Evolutionary conservation across 2,329 filamentous ascomycete species (phyloP), one percentile per base, ranked within the genome.

Genomic region (Verticillium albo-atrum): DNA sequence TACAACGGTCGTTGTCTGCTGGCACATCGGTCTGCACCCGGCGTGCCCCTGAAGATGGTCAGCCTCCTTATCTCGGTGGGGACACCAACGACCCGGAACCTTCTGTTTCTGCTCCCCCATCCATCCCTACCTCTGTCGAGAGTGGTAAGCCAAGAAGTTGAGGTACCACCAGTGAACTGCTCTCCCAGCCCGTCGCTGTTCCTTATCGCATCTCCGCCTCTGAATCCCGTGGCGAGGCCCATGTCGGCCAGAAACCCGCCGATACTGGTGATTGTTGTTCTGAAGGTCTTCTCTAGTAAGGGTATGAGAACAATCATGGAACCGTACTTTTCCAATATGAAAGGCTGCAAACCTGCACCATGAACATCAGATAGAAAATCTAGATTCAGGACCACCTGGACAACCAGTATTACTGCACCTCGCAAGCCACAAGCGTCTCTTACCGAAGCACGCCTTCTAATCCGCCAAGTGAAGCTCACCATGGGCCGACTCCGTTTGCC

Each of bases 201-300:
- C 25, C 60, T 63, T 63, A 61, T 63, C 59, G 37, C 42, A 6
- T 37, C 14, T n/a, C n/a, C n/a, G n/a, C n/a, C 14, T 37, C 34
- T n/a, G 14, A 37, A 15, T 34, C 26, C 56, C 56, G 51, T 59
- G 62, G 61, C 61, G 32, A 61, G 23, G 7, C 14, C 28, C 28
- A 28, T 61, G 32, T 64, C 61, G 61, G 62, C 57, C 57, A 53
- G 59, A 64, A 63, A 64, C 53, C n/a, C 50, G 57, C 62, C 62
- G 62, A 64, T 51, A n/a, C 28, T 30, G 12, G 34, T 5, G 34
- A 37, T 37, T 37, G 34, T 37, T 15, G 34, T 37, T 53, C 47
- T 26, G 26, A 20, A 17, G 4, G 7, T 9, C 14, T n/a, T 6
- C 28, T 51, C 6, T 34, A 14, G 23, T n/a, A n/a, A n/a, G n/a